Evolutionary conservation across 1,284 basidiomycete genomes (phyloP), one percentile per base, ranked within the genome.

Genomic region (Sporisorium iseilematis-ciliati): DNA sequence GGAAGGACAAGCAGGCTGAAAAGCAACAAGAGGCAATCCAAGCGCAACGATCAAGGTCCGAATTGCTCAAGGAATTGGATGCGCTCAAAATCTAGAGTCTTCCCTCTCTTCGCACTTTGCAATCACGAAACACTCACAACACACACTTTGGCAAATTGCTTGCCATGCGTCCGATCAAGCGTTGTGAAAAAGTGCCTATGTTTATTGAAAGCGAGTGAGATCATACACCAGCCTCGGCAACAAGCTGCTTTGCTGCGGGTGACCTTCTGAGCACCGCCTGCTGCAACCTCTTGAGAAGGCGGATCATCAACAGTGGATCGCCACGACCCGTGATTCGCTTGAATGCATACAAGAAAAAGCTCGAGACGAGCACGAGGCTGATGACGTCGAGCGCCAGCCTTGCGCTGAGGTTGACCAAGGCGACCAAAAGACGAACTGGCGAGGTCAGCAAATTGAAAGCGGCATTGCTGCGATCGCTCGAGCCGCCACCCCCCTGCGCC

Each of bases 351-450:
- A 82, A 50, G 35, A 79, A 57, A 26, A 81, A 46, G 43, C 64
- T 78, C 50, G 77, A 60, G 8, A 82, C 63, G 8, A 82, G 63
- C 25, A 57, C 75, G n/a, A 82, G 53, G 40, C 80, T 82, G 35
- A 78, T 67, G 11, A 79, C 57, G 26, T 82, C 81, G 21, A 82
- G 58, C n/a, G 81, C 79, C 35, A 82, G 56, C 16, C 81, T 60
- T 16, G 78, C 70, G 21, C 70, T 50, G 10, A 82, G 63, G 10
- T 82, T 79, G 70, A 81, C 46, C 45, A 82, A 38, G 5, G 77
- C 78, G 16, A 74, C 46, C 2, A 74, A 42, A 7, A 79, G 33
- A 21, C 64, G 57, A 8, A 80, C 35, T n/a, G 76, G 66, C 14
- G 70, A 73, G 16, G 69, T 64, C 43, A 76, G 31, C 7, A 78